These are phyloP conservation scores for Trichoderma simmonsii DNA, from an alignment of 2,329 filamentous ascomycete genomes.

Conservation along the genomic window DNA sequence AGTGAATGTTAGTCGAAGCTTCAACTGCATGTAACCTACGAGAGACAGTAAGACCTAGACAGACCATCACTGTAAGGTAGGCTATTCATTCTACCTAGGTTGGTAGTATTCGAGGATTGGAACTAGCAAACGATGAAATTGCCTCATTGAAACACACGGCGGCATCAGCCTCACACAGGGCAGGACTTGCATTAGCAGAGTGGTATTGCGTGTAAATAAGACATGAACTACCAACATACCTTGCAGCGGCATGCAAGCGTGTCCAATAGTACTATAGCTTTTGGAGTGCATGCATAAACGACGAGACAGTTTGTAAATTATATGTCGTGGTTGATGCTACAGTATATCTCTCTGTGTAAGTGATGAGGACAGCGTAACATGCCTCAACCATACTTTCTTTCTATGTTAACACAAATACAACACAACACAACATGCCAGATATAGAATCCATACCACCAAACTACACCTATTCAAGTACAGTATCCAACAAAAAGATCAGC, in stretches of 20 bases:
- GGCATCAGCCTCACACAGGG: neutral
- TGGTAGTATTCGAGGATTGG: neutral
- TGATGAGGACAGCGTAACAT: neutral
- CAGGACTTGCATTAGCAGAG: slow-evolving; percentile 4
- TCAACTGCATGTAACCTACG: neutral
- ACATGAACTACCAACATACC: neutral
- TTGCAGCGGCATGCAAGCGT: neutral
- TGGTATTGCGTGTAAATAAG: neutral
- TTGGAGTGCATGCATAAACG: neutral
- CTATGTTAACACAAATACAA: neutral
- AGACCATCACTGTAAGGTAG: neutral
- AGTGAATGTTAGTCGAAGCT: neutral
- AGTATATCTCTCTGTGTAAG: neutral
- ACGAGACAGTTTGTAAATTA: neutral
- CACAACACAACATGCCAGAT: neutral
- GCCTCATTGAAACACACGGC: neutral
- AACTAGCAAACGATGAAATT: neutral
- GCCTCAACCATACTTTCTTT: neutral
- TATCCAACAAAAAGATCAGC: neutral
- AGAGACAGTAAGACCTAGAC: neutral
- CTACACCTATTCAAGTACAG: neutral
- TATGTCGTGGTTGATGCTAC: neutral
- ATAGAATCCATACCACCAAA: neutral
- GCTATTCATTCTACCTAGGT: neutral
- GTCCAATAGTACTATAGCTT: neutral